Base-by-base conservation (phyloP, 768 basidiomycete species). In the Mrakia frigida region DNA sequence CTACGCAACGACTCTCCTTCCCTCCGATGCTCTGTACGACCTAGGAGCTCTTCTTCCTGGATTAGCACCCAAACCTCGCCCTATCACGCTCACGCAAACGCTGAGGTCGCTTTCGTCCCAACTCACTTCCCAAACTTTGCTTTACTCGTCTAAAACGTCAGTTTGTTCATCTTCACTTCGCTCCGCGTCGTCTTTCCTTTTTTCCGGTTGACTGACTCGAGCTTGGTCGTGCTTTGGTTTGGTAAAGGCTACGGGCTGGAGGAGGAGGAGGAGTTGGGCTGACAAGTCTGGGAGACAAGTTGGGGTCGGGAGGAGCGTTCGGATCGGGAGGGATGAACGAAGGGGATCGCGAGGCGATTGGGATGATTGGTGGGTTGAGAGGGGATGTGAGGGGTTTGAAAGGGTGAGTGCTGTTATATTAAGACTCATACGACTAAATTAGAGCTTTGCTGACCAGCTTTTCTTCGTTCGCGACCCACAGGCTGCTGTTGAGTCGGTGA, bases 71-170 rank as follows among this genome's bases (percentile, higher is more conserved):
- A 68, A 68, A 41, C 65, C 37, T 39, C 65, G 65, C n/a, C 65
- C 65, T 23, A 68, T 68, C 39, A 39, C 65, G 2, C 65, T 68
- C 39, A 68, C 65, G 7, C 65, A 68, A 11, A 68, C 65, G 3
- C 39, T 68, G 5, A 35, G 65, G 35, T 39, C 65, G 2, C 7
- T 68, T 2, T 35, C 21, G 9, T 10, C 37, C 11, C 65, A 68
- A 21, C 5, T 68, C 21, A 68, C 65, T 5, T 10, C 37, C 1
- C 65, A 68, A 7, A 25, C 65, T 0, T 23, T 68, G 33, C 5
- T 43, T 35, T 68, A 39, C 25, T 68, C 65, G 65, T 68, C 65
- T 0, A 68, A 68, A 39, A 68, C 65, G 65, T 68, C 21, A 68
- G 65, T 68, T 23, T 10, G 11, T 21, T 21, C 21, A n/a, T n/a